Percentiles rank a stretch among this genome's conserved stretches.
phyloP scores from a whole-genome alignment of 2,329 filamentous ascomycete species.

The Akanthomyces muscarius region DNA sequence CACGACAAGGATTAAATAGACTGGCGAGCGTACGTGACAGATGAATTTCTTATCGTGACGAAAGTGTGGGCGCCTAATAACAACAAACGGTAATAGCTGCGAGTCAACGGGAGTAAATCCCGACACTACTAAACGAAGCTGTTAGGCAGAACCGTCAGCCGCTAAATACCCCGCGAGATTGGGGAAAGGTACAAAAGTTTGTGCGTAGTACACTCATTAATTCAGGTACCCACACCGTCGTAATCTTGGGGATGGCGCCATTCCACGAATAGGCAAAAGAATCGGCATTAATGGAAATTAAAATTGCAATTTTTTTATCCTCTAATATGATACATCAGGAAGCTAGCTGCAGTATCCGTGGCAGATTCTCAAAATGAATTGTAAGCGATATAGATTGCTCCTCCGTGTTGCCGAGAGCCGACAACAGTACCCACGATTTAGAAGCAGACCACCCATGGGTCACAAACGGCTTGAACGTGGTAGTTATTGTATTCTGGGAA shows the following conservation, averaged over 20 bases:
- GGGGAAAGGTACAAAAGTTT: not conserved
- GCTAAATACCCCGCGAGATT: not conserved
- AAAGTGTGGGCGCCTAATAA: not conserved
- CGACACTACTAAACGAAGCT: not conserved
- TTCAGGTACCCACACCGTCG: not conserved
- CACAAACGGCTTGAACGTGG: conserved; percentile 34
- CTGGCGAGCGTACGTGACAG: not conserved
- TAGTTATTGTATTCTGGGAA: conserved; percentile 38
- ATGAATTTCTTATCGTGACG: not conserved
- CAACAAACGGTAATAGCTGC: not conserved
- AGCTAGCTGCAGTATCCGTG: conserved; percentile 8
- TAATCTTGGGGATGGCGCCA: not conserved
- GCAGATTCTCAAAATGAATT: conserved; percentile 12
- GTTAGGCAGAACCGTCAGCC: conserved; percentile 2
- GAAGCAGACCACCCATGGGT: conserved; percentile 36
- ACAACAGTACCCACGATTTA: conserved; percentile 19
- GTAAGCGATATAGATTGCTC: conserved; percentile 1
- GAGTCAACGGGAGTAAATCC: not conserved
- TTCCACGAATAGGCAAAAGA: not conserved
- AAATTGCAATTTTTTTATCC: not conserved
- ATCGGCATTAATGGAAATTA: not conserved
- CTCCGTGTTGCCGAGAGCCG: conserved; percentile 14
- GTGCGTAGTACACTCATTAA: not conserved
- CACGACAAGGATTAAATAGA: not conserved
- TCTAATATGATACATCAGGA: conserved; percentile 6